phyloP scores from a whole-genome alignment of 208 protist genomes.

The Trypanosomatidae sp. region DNA sequence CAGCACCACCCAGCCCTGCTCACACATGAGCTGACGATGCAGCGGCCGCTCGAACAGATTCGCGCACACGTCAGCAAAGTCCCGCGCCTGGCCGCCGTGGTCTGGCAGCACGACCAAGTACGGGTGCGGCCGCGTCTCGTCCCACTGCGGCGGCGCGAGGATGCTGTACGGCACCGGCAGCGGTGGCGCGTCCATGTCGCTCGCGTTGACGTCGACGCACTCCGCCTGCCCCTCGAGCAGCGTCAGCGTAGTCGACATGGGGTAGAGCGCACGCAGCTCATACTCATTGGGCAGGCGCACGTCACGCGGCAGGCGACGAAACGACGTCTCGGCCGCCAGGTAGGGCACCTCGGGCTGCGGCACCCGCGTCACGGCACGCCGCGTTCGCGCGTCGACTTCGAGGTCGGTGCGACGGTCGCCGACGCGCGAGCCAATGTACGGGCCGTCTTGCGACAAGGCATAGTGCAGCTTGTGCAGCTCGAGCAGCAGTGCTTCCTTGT shows the following conservation, averaged over 20 bases:
- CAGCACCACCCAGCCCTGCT: conserved; percentile 71
- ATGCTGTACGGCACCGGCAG: conserved; percentile 63
- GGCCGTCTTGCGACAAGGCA: conserved; percentile 69
- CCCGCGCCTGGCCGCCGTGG: conserved; percentile 48
- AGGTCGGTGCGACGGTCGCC: conserved; percentile 25
- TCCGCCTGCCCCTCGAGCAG: conserved; percentile 60
- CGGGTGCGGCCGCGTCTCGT: conserved; percentile 34
- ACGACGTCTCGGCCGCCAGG: conserved; percentile 63
- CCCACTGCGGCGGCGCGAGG: conserved; percentile 53
- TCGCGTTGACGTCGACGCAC: conserved; percentile 66
- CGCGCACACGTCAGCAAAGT: conserved; percentile 83
- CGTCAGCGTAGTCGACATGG: conserved; percentile 45
- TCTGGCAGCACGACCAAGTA: conserved; percentile 77
- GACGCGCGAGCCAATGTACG: conserved; percentile 53
- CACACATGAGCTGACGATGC: conserved; percentile 45
- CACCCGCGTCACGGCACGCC: conserved; percentile 48
- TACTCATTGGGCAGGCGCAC: conserved; percentile 62
- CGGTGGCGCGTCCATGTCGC: conserved; percentile 49
- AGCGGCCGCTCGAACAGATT: conserved; percentile 74
- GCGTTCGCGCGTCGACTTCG: conserved; percentile 24
- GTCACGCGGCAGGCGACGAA: conserved; percentile 62
- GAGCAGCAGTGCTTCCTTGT: no score
- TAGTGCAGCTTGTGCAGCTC: conserved; percentile 62
- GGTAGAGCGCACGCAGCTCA: conserved; percentile 69
- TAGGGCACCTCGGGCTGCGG: conserved; percentile 58